Evolutionary conservation across 495 filamentous ascomycete genomes (phyloP).

Genomic region (Xylaria longipes): DNA sequence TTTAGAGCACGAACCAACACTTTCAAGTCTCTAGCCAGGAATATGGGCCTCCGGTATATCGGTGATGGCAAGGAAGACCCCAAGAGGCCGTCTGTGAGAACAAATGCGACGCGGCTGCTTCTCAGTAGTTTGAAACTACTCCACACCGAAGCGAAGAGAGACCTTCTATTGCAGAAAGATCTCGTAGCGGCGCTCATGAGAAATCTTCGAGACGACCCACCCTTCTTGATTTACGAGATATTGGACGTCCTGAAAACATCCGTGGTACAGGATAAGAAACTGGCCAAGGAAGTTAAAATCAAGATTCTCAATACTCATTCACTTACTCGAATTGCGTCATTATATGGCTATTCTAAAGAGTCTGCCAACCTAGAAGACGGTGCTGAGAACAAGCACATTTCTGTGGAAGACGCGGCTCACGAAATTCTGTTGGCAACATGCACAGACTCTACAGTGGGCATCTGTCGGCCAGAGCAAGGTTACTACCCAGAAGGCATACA

Average conservation of each 20-base stretch:
- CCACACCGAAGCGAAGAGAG: constrained; percentile 70
- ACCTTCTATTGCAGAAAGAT: constrained; percentile 76
- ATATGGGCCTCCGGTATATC: constrained; percentile 59
- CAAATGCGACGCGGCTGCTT: constrained; percentile 77
- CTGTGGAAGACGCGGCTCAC: constrained; percentile 68
- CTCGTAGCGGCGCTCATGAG: constrained; percentile 71
- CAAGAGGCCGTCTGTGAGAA: constrained; percentile 72
- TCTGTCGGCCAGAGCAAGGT: constrained; percentile 70
- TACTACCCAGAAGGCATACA: constrained; percentile 76
- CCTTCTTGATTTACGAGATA: constrained; percentile 71
- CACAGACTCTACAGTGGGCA: constrained; percentile 70
- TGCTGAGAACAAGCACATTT: constrained; percentile 34
- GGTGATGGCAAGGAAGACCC: constrained; percentile 61
- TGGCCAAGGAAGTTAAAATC: constrained; percentile 74
- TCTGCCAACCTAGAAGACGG: constrained; percentile 26
- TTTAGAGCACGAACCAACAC: constrained; percentile 73
- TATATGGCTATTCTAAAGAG: constrained; percentile 68
- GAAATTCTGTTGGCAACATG: constrained; percentile 75
- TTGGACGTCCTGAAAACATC: constrained; percentile 67
- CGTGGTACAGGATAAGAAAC: constrained; percentile 69
- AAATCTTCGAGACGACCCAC: constrained; percentile 73
- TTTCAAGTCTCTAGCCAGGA: constrained; percentile 72
- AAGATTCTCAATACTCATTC: constrained; percentile 73
- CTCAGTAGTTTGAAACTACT: constrained; percentile 76
- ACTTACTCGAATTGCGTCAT: constrained; percentile 70